Evolutionary conservation across 192 early-diverging fungal genomes (phyloP).

Genomic region (Phlyctochytrium planicorne): DNA sequence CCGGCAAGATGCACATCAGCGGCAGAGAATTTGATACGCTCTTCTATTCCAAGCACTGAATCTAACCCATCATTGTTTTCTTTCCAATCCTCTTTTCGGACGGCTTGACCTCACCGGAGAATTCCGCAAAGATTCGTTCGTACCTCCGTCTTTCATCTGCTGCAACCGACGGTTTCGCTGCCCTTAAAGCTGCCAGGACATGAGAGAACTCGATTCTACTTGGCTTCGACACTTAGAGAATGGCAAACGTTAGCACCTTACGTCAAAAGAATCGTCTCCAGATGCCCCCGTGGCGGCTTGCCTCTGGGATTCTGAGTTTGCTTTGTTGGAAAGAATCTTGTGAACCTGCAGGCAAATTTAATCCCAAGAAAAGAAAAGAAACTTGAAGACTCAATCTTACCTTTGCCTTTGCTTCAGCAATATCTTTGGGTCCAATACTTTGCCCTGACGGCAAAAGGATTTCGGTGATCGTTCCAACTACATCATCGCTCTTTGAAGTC

Average conservation of each 20-base stretch:
- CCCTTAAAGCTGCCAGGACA: conserved; percentile 55
- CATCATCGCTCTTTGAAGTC: neutral
- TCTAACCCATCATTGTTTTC: conserved; percentile 24
- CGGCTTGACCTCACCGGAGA: conserved; percentile 12
- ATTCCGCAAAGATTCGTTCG: conserved; percentile 50
- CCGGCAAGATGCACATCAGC: too few relatives aligned
- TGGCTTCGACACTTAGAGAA: neutral
- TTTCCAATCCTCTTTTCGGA: conserved; percentile 23
- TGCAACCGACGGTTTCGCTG: conserved; percentile 65
- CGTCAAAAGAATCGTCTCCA: neutral
- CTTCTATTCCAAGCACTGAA: too few relatives aligned
- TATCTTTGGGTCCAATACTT: conserved; percentile 1
- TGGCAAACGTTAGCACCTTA: neutral
- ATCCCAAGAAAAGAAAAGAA: neutral
- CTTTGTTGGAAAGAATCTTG: too few relatives aligned
- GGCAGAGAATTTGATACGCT: too few relatives aligned
- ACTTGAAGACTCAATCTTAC: neutral
- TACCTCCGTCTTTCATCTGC: conserved; percentile 54
- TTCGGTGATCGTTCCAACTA: neutral
- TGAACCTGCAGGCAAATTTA: conserved; percentile 21
- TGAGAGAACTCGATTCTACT: conserved; percentile 29
- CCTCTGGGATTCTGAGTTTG: too few relatives aligned
- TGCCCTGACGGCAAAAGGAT: neutral
- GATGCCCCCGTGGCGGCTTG: too few relatives aligned
- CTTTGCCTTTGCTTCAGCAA: conserved; percentile 26